Conservation (phyloP, 164 flowering plant genomes). For the Vitis amurensis region DNA sequence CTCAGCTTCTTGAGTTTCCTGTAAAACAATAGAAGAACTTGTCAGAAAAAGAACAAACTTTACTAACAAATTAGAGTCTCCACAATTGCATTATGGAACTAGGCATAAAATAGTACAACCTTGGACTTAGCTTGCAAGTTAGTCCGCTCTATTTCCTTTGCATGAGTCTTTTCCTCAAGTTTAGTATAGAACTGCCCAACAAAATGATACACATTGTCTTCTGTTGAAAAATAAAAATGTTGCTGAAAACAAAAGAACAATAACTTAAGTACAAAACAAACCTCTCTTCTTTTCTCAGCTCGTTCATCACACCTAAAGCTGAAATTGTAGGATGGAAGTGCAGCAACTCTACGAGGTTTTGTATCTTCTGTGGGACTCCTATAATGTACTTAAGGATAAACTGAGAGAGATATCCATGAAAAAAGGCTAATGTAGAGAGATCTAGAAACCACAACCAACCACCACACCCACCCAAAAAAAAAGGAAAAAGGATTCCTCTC, state of each 20-base stretch:
- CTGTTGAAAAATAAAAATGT: not conserved
- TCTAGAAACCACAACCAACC: not conserved
- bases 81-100: not conserved
- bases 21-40: not conserved
- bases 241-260: not conserved
- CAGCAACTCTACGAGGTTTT: constrained; percentile 55
- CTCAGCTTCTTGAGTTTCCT: constrained; percentile 94
- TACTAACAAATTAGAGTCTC: not conserved
- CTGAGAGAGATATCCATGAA: not conserved
- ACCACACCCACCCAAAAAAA: not conserved
- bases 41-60: not conserved
- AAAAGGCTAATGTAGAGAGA: not conserved
- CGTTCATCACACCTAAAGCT: constrained; percentile 90
- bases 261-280: constrained; percentile 21
- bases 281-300: constrained; percentile 94
- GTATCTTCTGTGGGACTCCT: constrained; percentile 60
- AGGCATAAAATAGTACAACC: constrained; percentile 34
- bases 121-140: constrained; percentile 82
- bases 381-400: constrained; percentile 46
- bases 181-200: constrained; percentile 72
- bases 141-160: constrained; percentile 74
- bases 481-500: not conserved
- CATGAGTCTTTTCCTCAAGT: constrained; percentile 89
- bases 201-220: constrained; percentile 1
- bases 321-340: constrained; percentile 76